These are phyloP conservation scores for Skeletonema costatum DNA, from an alignment of 108 stramenopile species.

Conservation along the genomic window DNA sequence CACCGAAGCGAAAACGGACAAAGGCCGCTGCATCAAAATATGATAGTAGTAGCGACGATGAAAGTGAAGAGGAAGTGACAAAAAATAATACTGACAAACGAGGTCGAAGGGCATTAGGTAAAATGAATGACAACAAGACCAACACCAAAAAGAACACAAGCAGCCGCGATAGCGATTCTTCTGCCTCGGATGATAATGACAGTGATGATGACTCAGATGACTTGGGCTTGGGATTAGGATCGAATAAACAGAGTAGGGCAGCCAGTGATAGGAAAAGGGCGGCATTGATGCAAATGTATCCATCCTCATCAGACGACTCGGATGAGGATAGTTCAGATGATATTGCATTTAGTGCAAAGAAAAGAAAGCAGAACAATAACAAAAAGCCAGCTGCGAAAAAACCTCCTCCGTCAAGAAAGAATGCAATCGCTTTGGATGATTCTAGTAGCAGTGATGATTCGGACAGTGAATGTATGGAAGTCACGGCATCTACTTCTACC, in stretches of 20 bases:
- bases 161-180: background rate
- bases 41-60: background rate
- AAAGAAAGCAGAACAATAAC: background rate
- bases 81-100: background rate
- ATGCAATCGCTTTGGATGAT: background rate
- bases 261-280: background rate
- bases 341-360: background rate
- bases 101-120: background rate
- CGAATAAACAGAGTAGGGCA: background rate
- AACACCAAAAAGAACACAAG: background rate
- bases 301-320: background rate
- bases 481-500: background rate
- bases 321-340: conserved; percentile 27
- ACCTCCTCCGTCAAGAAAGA: background rate
- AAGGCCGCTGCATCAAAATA: background rate
- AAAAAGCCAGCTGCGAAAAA: background rate
- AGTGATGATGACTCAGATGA: conserved; percentile 9
- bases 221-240: conserved; percentile 6
- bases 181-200: conserved; percentile 3
- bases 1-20: background rate
- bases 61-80: background rate
- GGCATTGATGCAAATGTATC: conserved; percentile 15
- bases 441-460: background rate
- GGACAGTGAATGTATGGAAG: background rate
- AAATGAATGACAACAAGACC: background rate